phyloP scores from a whole-genome alignment of 2,329 filamentous ascomycete genomes.

The Pestalotiopsis sp. region DNA sequence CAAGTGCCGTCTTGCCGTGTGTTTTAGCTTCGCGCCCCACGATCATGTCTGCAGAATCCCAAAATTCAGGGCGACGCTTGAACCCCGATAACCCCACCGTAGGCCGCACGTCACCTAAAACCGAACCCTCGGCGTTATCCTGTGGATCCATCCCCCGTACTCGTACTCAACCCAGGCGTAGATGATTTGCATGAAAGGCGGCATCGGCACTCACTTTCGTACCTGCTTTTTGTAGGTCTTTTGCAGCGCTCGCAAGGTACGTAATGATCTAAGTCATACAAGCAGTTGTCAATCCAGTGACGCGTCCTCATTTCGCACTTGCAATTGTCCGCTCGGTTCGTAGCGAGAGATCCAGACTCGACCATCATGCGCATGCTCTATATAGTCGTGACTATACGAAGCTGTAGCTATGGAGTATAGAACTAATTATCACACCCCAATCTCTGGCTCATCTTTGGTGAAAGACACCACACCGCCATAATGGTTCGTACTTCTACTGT shows the following conservation, averaged over 20 bases:
- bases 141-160: background rate
- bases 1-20: too few species aligned
- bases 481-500: background rate
- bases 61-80: too few species aligned
- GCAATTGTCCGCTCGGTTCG: background rate
- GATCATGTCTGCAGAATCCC: too few species aligned
- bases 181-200: background rate
- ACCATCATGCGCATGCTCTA: background rate
- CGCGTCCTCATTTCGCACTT: background rate
- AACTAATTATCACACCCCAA: background rate
- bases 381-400: background rate
- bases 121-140: background rate
- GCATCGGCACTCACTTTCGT: background rate
- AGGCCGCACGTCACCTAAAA: background rate
- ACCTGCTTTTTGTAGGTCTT: background rate
- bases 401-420: background rate
- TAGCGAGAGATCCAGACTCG: background rate
- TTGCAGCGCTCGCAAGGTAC: background rate
- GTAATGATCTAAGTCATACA: background rate
- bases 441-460: background rate
- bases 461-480: background rate
- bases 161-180: background rate
- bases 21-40: too few species aligned
- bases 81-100: too few species aligned
- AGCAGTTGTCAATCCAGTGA: background rate